These are phyloP conservation scores for Fraxinus dipetala DNA, from an alignment of 305 asterid species.

Conservation along the genomic window DNA sequence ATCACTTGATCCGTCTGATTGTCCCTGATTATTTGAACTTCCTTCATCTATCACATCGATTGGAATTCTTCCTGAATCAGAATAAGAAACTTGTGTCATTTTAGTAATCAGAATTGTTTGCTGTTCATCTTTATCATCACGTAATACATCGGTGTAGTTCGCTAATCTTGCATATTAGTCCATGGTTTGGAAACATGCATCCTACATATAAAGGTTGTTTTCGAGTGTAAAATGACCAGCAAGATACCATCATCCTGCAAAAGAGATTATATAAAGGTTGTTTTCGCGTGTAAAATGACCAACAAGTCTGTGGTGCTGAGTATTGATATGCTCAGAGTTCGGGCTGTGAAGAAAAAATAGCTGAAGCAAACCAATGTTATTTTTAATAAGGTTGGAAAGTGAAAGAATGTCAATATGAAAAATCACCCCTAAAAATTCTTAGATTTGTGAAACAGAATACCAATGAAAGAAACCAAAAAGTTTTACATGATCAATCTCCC, in stretches of 20 bases:
- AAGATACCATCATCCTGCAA: too few species aligned
- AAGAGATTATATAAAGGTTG: neutral
- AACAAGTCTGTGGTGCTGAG: neutral
- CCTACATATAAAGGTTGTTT: neutral
- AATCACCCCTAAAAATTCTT: neutral
- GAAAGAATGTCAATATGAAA: neutral
- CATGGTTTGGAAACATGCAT: neutral
- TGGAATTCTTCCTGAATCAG: constrained; percentile 32
- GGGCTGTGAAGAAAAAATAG: neutral
- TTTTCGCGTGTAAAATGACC: neutral
- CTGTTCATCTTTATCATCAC: neutral
- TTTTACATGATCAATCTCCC: neutral
- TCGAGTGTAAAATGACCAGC: neutral
- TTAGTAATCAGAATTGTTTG: neutral
- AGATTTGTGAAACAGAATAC: neutral
- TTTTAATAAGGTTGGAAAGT: neutral
- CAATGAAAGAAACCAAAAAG: neutral
- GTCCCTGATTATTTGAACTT: neutral
- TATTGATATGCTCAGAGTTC: neutral
- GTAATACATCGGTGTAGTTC: neutral
- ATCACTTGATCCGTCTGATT: constrained; percentile 13
- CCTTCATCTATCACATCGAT: constrained; percentile 50
- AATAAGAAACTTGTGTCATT: neutral
- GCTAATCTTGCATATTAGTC: neutral
- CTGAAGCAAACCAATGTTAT: neutral